Evolutionary conservation across 2,329 filamentous ascomycete species (phyloP).

Genomic region (Pyrenochaeta sp.): DNA sequence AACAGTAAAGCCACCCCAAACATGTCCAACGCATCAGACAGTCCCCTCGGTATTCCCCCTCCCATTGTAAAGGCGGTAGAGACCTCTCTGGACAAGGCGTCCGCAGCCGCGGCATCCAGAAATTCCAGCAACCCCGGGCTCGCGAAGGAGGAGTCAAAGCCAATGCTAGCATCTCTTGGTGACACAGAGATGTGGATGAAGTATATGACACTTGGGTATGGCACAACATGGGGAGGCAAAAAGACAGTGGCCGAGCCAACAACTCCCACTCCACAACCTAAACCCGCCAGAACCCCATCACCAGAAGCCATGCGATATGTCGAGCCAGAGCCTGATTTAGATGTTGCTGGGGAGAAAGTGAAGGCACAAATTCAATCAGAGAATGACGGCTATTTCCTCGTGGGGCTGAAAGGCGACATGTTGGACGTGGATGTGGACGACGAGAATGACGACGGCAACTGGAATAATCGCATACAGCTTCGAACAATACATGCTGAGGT

Average conservation of each 20-base stretch:
- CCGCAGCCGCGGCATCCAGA: constrained; percentile 42
- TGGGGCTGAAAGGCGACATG: constrained; percentile 72
- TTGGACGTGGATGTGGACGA: constrained; percentile 60
- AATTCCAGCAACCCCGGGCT: constrained; percentile 18
- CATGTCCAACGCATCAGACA: constrained; percentile 7
- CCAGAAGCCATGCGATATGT: constrained; percentile 44
- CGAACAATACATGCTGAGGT: constrained; percentile 74
- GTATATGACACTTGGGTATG: constrained; percentile 59
- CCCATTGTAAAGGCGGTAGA: constrained; percentile 57
- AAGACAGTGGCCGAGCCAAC: constrained; percentile 12
- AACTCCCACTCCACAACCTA: constrained; percentile 2
- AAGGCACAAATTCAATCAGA: constrained; percentile 58
- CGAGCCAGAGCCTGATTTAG: constrained; percentile 50
- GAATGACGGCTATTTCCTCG: constrained; percentile 66
- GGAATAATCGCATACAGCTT: constrained; percentile 63
- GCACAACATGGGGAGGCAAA: constrained; percentile 47
- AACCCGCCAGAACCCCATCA: constrained; percentile 17
- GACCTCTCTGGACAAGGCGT: constrained; percentile 53
- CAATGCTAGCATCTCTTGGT: constrained; percentile 47
- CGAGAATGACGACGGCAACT: constrained; percentile 41
- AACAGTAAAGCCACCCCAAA: constrained; percentile 6
- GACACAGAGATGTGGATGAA: constrained; percentile 59
- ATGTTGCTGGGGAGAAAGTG: constrained; percentile 66
- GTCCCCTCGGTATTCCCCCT: constrained; percentile 53
- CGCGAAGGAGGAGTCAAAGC: constrained; percentile 23